A percentile compares a stretch with the other conserved stretches of the same genome.
Conservation (phyloP, 495 filamentous ascomycete genomes). For the Hyaloscypha bicolor region DNA sequence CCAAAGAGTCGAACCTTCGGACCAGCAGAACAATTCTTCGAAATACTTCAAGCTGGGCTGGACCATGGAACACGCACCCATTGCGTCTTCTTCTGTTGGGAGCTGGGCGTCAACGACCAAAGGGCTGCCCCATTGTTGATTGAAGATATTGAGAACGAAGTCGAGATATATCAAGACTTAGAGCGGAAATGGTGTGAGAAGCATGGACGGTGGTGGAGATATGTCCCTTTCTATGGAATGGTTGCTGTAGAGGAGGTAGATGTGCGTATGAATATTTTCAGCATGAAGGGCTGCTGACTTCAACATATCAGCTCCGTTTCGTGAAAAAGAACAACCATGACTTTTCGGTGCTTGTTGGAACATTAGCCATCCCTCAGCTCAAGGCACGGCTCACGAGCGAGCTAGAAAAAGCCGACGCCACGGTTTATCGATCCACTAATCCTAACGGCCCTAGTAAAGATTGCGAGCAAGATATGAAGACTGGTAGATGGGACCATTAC, state of each 20-base stretch:
- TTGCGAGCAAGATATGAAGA: background rate
- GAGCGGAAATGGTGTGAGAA: background rate
- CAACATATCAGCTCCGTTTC: background rate
- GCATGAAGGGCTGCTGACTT: background rate
- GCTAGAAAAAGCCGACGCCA: background rate
- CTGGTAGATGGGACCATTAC: background rate
- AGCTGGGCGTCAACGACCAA: background rate
- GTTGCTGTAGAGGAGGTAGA: background rate
- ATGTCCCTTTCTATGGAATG: background rate
- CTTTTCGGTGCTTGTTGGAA: background rate
- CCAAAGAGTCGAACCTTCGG: background rate
- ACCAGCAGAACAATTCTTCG: background rate
- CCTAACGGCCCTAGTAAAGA: background rate
- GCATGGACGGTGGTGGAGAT: slow-evolving; percentile 6
- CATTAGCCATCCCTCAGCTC: background rate
- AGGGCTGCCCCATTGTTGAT: slow-evolving; percentile 6
- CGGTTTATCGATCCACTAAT: background rate
- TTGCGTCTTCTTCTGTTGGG: background rate
- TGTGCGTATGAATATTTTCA: background rate
- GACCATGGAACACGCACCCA: background rate
- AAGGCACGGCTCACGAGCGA: background rate
- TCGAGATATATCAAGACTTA: background rate
- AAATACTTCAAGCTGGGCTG: background rate
- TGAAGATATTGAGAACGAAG: background rate
- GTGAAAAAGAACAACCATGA: background rate